Conservation (phyloP, 2,329 filamentous ascomycete species). For the Neospermospora avenae region DNA sequence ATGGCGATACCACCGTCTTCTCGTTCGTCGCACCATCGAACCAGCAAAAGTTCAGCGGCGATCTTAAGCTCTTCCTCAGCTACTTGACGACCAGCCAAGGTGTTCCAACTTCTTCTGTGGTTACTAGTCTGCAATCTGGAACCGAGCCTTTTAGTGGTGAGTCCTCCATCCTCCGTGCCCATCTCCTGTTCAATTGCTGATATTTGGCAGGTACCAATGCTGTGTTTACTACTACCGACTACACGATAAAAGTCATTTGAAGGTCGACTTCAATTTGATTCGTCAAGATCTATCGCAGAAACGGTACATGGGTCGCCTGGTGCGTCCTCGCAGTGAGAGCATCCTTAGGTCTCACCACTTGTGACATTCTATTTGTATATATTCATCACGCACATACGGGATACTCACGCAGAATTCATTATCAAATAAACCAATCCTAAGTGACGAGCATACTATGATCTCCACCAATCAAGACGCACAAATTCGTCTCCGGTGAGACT, state of each 20-base stretch:
- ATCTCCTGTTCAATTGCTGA: neutral
- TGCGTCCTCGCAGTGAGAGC: too few species aligned
- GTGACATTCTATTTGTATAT: neutral
- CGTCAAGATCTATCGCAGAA: too few species aligned
- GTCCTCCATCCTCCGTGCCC: neutral
- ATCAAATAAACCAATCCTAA: too few species aligned
- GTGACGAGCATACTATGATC: too few species aligned
- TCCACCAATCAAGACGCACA: too few species aligned
- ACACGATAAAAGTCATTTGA: constrained; percentile 8
- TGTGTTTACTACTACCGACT: constrained; percentile 2
- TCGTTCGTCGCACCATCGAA: constrained; percentile 51
- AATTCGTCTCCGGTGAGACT: too few species aligned
- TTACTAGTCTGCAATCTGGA: constrained; percentile 51
- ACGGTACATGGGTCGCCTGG: too few species aligned
- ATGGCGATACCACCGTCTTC: constrained; percentile 57
- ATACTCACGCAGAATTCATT: neutral
- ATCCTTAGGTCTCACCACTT: too few species aligned
- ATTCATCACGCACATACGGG: neutral
- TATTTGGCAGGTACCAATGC: neutral
- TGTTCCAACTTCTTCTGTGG: constrained; percentile 46
- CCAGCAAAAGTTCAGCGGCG: constrained; percentile 50
- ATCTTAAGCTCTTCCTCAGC: constrained; percentile 54
- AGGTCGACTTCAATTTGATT: neutral
- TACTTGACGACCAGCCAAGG: constrained; percentile 51
- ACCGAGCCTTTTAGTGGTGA: constrained; percentile 54